phyloP scores from a whole-genome alignment of 768 basidiomycete species.

The Strobilomyces dryophilus region DNA sequence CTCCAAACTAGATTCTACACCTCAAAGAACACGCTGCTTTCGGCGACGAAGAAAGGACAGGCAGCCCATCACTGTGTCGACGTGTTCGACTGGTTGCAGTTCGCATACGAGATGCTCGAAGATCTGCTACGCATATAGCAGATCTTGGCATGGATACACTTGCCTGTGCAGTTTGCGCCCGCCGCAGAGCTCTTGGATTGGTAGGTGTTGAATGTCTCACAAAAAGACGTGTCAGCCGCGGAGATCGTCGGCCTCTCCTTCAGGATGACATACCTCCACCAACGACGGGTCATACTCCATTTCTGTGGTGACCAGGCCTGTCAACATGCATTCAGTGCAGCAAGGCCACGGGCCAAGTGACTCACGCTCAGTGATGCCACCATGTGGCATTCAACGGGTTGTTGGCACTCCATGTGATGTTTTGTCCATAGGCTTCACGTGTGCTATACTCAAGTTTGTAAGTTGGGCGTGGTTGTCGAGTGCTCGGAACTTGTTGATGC shows the following conservation, averaged over 20 bases:
- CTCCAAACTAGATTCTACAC: too few species aligned
- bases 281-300: constrained; percentile 21
- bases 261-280: constrained; percentile 18
- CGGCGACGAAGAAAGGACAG: too few species aligned
- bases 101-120: constrained; percentile 50
- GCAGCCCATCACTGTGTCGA: constrained; percentile 46
- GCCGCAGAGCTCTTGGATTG: constrained; percentile 65
- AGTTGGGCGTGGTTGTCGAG: constrained; percentile 61
- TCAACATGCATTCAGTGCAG: neutral
- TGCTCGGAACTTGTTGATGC: constrained; percentile 51
- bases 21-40: too few species aligned
- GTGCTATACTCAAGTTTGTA: constrained; percentile 63
- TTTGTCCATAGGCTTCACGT: constrained; percentile 57
- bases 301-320: constrained; percentile 4
- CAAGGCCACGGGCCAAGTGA: neutral
- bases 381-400: constrained; percentile 76
- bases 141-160: constrained; percentile 57
- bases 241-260: too few species aligned
- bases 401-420: constrained; percentile 48
- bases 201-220: constrained; percentile 55
- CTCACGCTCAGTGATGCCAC: constrained; percentile 73
- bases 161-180: constrained; percentile 49
- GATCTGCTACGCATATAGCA: constrained; percentile 75
- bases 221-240: neutral
- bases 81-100: constrained; percentile 59